Conservation (phyloP, 331 rosid species). For the Saraca asoca region DNA sequence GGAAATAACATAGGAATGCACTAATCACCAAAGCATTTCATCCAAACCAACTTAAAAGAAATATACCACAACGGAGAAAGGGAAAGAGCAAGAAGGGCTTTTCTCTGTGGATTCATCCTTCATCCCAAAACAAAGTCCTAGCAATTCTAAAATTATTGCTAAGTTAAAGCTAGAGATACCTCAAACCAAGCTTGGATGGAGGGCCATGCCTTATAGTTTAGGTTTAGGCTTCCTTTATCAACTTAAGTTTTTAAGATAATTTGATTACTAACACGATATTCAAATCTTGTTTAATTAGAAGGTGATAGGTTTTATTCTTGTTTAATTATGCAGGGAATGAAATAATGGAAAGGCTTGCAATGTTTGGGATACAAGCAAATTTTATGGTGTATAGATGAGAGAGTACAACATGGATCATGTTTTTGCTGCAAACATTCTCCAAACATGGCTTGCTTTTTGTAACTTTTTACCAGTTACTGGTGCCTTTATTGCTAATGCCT, state of each 20-base stretch:
- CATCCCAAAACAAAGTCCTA: conserved; percentile 29
- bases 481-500: conserved; percentile 52
- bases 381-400: conserved; percentile 53
- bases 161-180: not conserved
- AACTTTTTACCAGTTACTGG: conserved; percentile 43
- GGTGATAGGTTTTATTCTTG: not conserved
- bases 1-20: too few species aligned
- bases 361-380: conserved; percentile 48
- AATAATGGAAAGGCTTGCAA: conserved; percentile 49
- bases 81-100: too few species aligned
- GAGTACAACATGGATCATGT: conserved; percentile 61
- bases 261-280: not conserved
- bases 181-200: conserved; percentile 46
- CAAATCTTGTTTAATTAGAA: not conserved
- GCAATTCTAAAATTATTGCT: conserved; percentile 19
- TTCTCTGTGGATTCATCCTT: too few species aligned
- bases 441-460: conserved; percentile 41
- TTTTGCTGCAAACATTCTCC: conserved; percentile 47
- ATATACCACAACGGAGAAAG: too few species aligned
- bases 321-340: conserved; percentile 44
- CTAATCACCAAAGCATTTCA: too few species aligned
- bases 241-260: not conserved
- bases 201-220: conserved; percentile 52
- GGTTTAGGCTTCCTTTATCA: not conserved
- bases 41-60: too few species aligned